Conservation (phyloP, 495 filamentous ascomycete genomes). For the Haplographium delicatum region DNA sequence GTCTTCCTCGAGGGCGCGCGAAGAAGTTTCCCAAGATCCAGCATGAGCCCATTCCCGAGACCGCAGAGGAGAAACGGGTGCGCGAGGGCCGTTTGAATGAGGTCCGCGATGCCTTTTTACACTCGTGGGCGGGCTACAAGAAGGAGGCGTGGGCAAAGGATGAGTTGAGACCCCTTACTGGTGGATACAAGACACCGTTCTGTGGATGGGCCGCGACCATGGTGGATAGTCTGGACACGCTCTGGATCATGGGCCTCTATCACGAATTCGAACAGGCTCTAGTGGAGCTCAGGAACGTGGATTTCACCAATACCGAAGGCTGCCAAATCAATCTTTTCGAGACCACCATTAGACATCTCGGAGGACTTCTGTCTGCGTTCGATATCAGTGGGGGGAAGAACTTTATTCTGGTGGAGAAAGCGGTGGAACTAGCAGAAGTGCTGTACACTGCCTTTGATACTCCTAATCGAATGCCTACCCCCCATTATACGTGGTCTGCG, state of each 20-base stretch:
- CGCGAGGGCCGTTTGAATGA: constrained; percentile 55
- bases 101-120: constrained; percentile 71
- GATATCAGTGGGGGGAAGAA: constrained; percentile 74
- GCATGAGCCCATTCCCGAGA: constrained; percentile 10
- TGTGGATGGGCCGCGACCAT: constrained; percentile 92
- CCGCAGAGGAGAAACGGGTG: constrained; percentile 39
- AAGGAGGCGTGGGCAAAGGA: constrained; percentile 80
- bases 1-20: constrained; percentile 4
- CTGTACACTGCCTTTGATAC: constrained; percentile 95
- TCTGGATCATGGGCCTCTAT: constrained; percentile 93
- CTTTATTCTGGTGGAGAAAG: constrained; percentile 74
- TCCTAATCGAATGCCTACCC: constrained; percentile 90
- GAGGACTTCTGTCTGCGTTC: constrained; percentile 74
- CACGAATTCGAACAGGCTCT: constrained; percentile 84
- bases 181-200: constrained; percentile 67
- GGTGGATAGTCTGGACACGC: constrained; percentile 77
- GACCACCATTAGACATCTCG: constrained; percentile 85
- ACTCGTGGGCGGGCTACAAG: constrained; percentile 81
- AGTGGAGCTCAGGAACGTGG: constrained; percentile 66
- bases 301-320: constrained; percentile 73
- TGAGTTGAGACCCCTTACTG: constrained; percentile 68
- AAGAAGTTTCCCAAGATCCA: constrained; percentile 24
- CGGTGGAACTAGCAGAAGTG: constrained; percentile 80
- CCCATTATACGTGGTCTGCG: constrained; percentile 40
- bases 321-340: constrained; percentile 73